Evolutionary conservation across 352 stramenopile species (phyloP), one percentile per base, ranked within the genome.

Genomic region (Phytophthora agathidicida): DNA sequence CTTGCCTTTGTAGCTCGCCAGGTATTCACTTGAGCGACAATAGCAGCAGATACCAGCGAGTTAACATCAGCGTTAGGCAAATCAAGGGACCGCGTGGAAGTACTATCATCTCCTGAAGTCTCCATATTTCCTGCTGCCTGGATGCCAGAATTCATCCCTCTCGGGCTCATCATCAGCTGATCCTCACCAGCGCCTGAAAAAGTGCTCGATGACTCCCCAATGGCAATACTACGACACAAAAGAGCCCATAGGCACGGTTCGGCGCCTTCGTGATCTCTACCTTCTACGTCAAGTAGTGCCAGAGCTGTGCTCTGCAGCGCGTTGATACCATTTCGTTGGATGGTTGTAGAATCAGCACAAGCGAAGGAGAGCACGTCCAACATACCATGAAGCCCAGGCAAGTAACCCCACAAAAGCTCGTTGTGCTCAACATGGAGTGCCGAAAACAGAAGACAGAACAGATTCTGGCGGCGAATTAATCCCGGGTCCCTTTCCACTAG

Each of bases 391-490:
- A 93, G 50, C 0, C 64, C 60, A 27, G 84, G 85, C 22, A 92
- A 37, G 41, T 89, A 90, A 2, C 54, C 50, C 84, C 85, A 96
- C 24, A 65, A 69, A 19, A 87, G 33, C 4, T 65, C 70, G 17
- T 73, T 91, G 44, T 78, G 83, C 54, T 91, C 83, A 5, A 81
- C 71, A 33, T 95, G 82, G 9, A 95, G 76, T 27, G 84, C 84
- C 30, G 85, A 83, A 65, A 93, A 94, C 6, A 95, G 63, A 22
- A 91, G 50, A 55, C 80, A 87, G 31, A 88, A 80, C 6, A 94
- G 41, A 38, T 79, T 82, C 24, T 87, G 68, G 13, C 67, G 65
- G 9, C 67, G 72, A 65, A 94, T 88, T 16, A 91, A 68, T 3
- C 61, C 47, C 17, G 86, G 82, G 32, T 95, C 83, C 11, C 84